Evolutionary conservation across 495 filamentous ascomycete genomes (phyloP), one percentile per base, ranked within the genome.

Genomic region (Penicillium mononematosum): DNA sequence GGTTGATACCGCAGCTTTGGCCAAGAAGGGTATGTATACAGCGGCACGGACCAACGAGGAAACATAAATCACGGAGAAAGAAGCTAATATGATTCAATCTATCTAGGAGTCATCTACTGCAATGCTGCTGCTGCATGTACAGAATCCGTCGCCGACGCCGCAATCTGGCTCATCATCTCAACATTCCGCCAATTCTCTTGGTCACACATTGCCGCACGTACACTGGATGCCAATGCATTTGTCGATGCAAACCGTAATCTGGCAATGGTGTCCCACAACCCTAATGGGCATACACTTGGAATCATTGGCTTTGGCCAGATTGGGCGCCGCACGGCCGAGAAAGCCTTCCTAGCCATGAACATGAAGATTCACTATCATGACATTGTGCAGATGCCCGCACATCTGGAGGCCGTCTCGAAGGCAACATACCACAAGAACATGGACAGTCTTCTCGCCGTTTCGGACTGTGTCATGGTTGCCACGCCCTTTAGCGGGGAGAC

Each of bases 351-450:
- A 0, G 80, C 83, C 1, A 85, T 88, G 52, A 82, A 81, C 44
- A 90, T 92, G 87, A 75, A 79, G 54, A 83, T 91, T 53, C 68
- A 78, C 10, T 92, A 91, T 68, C 73, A 85, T 65, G 87, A 91
- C 64, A 70, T 89, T 20, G 64, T 82, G 16, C 80, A 82, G 56
- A 88, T 88, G 67, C 63, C 74, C 0, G 27, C 58, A 0, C 64
- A 68, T 4, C 55, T 70, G 5, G 71, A 72, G 29, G n/a, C 55
- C 0, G 54, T 59, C 10, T 60, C 67, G 8, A 41, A 60, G 0
- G 87, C 82, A 0, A 77, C 69, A 1, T 90, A 74, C 67, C 76
- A 80, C 70, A 59, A 57, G 25, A 71, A 58, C 11, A 72, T 90
- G 41, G 78, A 83, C 10, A 65, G 60, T 4, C 70, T 92, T 55